phyloP scores from a whole-genome alignment of 768 basidiomycete genomes.

The Tylopilus balloui region DNA sequence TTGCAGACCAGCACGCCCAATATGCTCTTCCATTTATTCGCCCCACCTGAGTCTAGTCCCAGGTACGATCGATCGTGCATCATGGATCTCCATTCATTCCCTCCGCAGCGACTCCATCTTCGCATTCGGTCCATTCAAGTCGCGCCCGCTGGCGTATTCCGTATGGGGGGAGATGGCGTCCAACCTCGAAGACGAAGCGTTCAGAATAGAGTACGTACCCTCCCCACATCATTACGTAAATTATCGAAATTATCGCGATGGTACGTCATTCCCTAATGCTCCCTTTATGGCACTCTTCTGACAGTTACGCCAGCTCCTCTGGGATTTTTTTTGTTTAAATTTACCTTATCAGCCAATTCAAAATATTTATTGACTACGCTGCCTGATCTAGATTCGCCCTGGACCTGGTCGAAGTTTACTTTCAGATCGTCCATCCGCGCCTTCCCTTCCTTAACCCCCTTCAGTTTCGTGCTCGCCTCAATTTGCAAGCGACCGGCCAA shows the following conservation, averaged over 20 bases:
- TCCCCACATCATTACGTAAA: constrained; percentile 31
- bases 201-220: constrained; percentile 77
- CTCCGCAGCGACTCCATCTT: constrained; percentile 37
- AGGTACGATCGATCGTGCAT: constrained; percentile 25
- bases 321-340: constrained; percentile 22
- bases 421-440: constrained; percentile 87
- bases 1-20: constrained; percentile 58
- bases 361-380: constrained; percentile 10
- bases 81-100: constrained; percentile 18
- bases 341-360: constrained; percentile 26
- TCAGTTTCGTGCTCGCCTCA: constrained; percentile 71
- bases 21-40: constrained; percentile 67
- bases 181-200: constrained; percentile 66
- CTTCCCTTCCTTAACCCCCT: constrained; percentile 82
- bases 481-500: constrained; percentile 33
- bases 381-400: constrained; percentile 66
- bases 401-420: constrained; percentile 92
- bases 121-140: constrained; percentile 27
- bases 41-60: constrained; percentile 61
- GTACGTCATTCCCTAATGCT: constrained; percentile 21
- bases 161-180: constrained; percentile 73
- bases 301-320: constrained; percentile 15
- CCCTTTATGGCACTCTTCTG: constrained; percentile 22
- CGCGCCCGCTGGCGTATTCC: constrained; percentile 49
- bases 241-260: constrained; percentile 13